Conservation (phyloP, 495 filamentous ascomycete species). For the Lasiosphaeria hispida region DNA sequence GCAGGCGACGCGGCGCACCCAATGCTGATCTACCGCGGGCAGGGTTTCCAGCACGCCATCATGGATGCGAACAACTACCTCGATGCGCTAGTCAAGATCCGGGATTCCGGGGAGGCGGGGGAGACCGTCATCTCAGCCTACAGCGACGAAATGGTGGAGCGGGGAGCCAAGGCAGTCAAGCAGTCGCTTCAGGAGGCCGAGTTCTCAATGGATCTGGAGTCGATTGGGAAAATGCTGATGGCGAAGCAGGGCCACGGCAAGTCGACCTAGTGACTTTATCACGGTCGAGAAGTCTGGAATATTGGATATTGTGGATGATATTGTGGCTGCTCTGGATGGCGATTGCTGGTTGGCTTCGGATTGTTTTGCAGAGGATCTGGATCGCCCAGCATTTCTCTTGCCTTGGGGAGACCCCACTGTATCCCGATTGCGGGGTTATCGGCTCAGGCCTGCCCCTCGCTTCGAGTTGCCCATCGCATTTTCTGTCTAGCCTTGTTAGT, state of each 20-base stretch:
- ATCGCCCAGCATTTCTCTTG: too few relatives aligned
- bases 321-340: too few relatives aligned
- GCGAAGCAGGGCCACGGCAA: slow-evolving; percentile 18
- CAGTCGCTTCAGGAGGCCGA: slow-evolving; percentile 23
- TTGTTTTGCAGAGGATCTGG: too few relatives aligned
- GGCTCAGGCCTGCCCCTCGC: too few relatives aligned
- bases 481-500: too few relatives aligned
- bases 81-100: slow-evolving; percentile 31
- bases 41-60: slow-evolving; percentile 52
- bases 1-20: slow-evolving; percentile 60
- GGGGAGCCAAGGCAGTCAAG: slow-evolving; percentile 46
- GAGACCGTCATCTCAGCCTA: slow-evolving; percentile 35
- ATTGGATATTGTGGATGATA: too few relatives aligned
- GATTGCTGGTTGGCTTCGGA: too few relatives aligned
- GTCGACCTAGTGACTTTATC: neutral
- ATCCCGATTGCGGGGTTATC: too few relatives aligned
- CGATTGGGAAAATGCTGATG: slow-evolving; percentile 22
- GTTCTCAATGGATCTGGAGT: slow-evolving; percentile 18
- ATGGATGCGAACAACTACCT: slow-evolving; percentile 43
- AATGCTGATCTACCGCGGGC: slow-evolving; percentile 55
- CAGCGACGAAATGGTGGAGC: slow-evolving; percentile 48
- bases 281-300: too few relatives aligned
- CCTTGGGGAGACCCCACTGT: too few relatives aligned
- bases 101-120: slow-evolving; percentile 19
- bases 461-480: too few relatives aligned